These are phyloP conservation scores for Penicillium subrubescens DNA, from an alignment of 495 filamentous ascomycete genomes.

Conservation along the genomic window DNA sequence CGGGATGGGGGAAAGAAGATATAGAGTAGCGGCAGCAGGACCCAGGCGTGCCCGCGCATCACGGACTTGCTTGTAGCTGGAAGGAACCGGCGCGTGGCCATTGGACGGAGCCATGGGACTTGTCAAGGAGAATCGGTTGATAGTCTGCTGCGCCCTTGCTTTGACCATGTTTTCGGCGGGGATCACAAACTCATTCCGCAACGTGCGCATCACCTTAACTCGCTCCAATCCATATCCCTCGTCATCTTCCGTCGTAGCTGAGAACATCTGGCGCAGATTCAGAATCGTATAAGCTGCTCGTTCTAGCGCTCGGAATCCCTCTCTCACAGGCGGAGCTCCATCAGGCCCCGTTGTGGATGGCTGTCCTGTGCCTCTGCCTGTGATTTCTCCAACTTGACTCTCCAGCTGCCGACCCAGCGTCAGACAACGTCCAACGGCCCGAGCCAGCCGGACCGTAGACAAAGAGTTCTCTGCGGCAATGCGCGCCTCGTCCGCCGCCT, in stretches of 20 bases:
- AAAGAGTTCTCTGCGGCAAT: conserved; percentile 72
- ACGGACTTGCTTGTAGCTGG: conserved; percentile 78
- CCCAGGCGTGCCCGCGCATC: conserved; percentile 72
- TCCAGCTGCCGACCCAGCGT: conserved; percentile 85
- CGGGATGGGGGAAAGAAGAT: conserved; percentile 71
- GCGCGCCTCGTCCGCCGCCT: conserved; percentile 76
- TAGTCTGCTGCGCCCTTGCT: conserved; percentile 73
- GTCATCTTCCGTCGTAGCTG: conserved; percentile 60
- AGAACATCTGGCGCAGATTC: conserved; percentile 70
- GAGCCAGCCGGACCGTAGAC: conserved; percentile 73
- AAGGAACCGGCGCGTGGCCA: conserved; percentile 32
- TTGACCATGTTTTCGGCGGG: conserved; percentile 72
- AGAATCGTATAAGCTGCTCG: conserved; percentile 76
- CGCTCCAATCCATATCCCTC: conserved; percentile 76
- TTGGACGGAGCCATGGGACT: conserved; percentile 40
- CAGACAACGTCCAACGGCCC: conserved; percentile 74
- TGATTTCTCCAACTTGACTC: conserved; percentile 69
- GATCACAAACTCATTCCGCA: conserved; percentile 65
- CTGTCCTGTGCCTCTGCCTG: conserved; percentile 39
- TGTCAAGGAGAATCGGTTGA: conserved; percentile 80
- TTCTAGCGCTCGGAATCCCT: conserved; percentile 77
- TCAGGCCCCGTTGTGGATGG: conserved; percentile 18
- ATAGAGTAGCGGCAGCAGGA: conserved; percentile 76
- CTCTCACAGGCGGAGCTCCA: conserved; percentile 46
- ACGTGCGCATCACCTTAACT: conserved; percentile 65